Conservation (phyloP, 1,139 yeast species). For the Suhomyces atakaporum region DNA sequence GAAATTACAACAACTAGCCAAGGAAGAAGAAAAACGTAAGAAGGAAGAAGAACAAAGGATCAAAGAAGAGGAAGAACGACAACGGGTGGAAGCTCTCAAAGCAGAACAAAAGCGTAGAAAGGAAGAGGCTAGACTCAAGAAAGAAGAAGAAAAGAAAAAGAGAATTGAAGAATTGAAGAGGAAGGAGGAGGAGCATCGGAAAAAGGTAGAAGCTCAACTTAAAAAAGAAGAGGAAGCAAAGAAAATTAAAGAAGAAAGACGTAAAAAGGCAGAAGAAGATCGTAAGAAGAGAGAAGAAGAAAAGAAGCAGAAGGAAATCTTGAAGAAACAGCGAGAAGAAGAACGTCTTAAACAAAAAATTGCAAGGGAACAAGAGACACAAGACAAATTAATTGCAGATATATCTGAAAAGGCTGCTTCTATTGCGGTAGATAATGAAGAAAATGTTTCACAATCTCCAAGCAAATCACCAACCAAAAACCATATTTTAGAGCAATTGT, state of each 20-base stretch:
- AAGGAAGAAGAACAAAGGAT: conserved; percentile 55
- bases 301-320: conserved; percentile 44
- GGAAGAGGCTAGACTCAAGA: conserved; percentile 52
- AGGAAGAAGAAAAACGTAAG: conserved; percentile 69
- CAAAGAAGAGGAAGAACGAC: conserved; percentile 38
- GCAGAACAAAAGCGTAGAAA: conserved; percentile 46
- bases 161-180: conserved; percentile 40
- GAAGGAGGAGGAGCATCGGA: conserved; percentile 51
- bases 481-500: conserved; percentile 37
- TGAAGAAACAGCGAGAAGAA: conserved; percentile 44
- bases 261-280: conserved; percentile 48
- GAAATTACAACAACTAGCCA: conserved; percentile 64
- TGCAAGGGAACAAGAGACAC: conserved; percentile 13
- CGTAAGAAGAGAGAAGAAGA: conserved; percentile 46
- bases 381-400: conserved; percentile 11
- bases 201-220: conserved; percentile 48
- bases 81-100: conserved; percentile 40
- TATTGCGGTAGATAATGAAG: conserved; percentile 7
- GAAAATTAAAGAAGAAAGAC: conserved; percentile 43
- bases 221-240: conserved; percentile 51
- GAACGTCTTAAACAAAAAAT: conserved; percentile 22
- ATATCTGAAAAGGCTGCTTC: conserved; percentile 10
- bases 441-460: neutral
- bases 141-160: conserved; percentile 56
- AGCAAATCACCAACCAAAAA: conserved; percentile 23